A percentile compares a stretch with the other conserved stretches of the same genome.
Conservation (phyloP, 73 alveolate genomes). For the Symbiodinium natans region DNA sequence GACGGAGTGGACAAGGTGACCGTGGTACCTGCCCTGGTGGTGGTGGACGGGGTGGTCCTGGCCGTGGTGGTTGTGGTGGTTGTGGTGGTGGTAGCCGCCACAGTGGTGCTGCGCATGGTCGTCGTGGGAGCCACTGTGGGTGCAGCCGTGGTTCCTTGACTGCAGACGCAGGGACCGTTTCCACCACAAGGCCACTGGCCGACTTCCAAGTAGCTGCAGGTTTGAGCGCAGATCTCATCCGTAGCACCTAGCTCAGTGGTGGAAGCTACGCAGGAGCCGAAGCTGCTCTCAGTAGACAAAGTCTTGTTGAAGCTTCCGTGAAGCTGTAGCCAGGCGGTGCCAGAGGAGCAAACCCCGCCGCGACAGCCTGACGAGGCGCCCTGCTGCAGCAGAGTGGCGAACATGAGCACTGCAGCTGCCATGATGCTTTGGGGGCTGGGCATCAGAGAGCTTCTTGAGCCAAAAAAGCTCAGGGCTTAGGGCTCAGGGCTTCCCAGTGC, state of each 20-base stretch:
- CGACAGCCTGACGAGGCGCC: too few relatives aligned
- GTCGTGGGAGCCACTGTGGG: slow-evolving; percentile 1
- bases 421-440: too few relatives aligned
- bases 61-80: neutral
- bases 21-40: neutral
- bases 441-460: too few relatives aligned
- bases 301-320: too few relatives aligned
- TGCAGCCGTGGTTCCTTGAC: neutral
- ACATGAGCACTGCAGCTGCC: too few relatives aligned
- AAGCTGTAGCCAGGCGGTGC: too few relatives aligned
- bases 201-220: slow-evolving; percentile 20
- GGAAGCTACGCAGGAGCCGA: neutral
- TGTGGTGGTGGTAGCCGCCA: neutral
- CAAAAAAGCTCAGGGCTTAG: too few relatives aligned
- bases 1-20: slow-evolving; percentile 10
- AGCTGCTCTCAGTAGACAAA: too few relatives aligned
- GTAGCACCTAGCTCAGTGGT: slow-evolving; percentile 28
- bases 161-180: slow-evolving; percentile 74
- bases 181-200: slow-evolving; percentile 68
- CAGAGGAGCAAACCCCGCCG: too few relatives aligned
- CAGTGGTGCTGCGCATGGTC: neutral
- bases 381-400: too few relatives aligned
- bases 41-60: neutral
- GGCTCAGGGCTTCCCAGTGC: too few relatives aligned
- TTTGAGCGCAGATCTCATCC: slow-evolving; percentile 27